A percentile compares a stretch with the other conserved stretches of the same genome.
phyloP scores from a whole-genome alignment of 2,329 filamentous ascomycete species.

The Verticillium klebahnii region DNA sequence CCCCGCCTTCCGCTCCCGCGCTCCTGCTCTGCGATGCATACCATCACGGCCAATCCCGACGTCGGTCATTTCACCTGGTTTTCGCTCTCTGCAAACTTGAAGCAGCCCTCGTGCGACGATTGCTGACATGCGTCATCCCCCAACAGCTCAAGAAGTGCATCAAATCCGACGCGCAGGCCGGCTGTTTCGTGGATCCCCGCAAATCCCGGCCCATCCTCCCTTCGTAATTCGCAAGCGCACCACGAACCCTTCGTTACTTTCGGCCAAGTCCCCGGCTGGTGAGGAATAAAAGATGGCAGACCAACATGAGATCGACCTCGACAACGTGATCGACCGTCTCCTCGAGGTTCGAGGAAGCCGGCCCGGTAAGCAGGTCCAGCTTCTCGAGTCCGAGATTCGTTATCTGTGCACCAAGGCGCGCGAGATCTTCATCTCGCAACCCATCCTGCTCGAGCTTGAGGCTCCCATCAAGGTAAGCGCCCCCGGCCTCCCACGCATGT shows the following conservation, averaged over 20 bases:
- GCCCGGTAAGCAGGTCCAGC: slow-evolving; percentile 96
- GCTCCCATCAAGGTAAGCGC: slow-evolving; percentile 91
- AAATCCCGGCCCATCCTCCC: slow-evolving; percentile 10
- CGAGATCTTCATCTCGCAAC: slow-evolving; percentile 99
- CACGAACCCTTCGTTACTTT: slow-evolving; percentile 18
- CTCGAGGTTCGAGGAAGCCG: slow-evolving; percentile 96
- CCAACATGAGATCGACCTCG: slow-evolving; percentile 89
- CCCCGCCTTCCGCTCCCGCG: background rate
- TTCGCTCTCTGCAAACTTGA: background rate
- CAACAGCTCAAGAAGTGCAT: slow-evolving; percentile 15
- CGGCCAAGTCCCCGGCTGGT: slow-evolving; percentile 39
- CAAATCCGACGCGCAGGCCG: slow-evolving; percentile 8
- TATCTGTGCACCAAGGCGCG: slow-evolving; percentile 97
- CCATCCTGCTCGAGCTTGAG: slow-evolving; percentile 94
- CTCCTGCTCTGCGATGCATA: background rate
- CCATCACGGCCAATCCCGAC: background rate
- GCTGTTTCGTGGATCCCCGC: background rate
- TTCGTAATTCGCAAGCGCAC: slow-evolving; percentile 6
- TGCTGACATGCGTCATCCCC: background rate
- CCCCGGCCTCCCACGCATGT: slow-evolving; percentile 3
- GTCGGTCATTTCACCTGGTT: background rate
- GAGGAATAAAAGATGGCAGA: slow-evolving; percentile 51
- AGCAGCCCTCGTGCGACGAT: background rate
- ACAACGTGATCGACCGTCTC: slow-evolving; percentile 98
- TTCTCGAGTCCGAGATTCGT: slow-evolving; percentile 93